Base-by-base conservation (phyloP, 208 protist genomes). In the Trichomonas vaginalis region DNA sequence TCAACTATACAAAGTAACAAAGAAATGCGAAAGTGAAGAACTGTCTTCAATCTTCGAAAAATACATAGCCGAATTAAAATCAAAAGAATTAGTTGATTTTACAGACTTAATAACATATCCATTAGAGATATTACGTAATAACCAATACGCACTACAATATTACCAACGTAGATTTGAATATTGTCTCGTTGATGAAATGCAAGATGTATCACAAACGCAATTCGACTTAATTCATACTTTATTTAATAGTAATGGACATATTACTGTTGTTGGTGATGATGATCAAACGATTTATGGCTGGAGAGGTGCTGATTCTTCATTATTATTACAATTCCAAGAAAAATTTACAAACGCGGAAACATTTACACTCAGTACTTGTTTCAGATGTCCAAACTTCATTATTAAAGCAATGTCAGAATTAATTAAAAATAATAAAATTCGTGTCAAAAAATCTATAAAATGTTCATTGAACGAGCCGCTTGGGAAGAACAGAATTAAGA, bases 281-380 rank as follows among this genome's bases (percentile, higher is more conserved):
- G 95, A 95, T 79, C 95, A 95, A 47, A 88, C 95, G 39, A 95
- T 95, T 56, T 95, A 95, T 87, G n/a, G 45, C 39, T 92, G 86
- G 86, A 48, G 86, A 92, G 86, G 86, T 1, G 86, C 86, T 35
- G 45, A 51, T 92, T 35, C 86, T 49, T 23, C 15, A 39, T 15
- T 92, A 17, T 39, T 92, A 39, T 15, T 92, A 12, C 27, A 92
- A 35, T 92, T 92, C 37, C 27, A 42, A 92, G 37, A 45, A 39
- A 45, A 48, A 39, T 92, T 48, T 39, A 14, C 42, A 92, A 48
- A 92, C 39, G 40, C 86, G 39, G 45, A n/a, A 9, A 39, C 56
- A 10, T n/a, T 92, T 15, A 23, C 15, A 51, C 37, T 92, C 0
- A 92, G 40, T 21, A 92, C 17, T 12, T 92, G 86, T 27, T 92